Evolutionary conservation across 176 grass and related monocot species (phyloP).

Genomic region (Juncus effusus): DNA sequence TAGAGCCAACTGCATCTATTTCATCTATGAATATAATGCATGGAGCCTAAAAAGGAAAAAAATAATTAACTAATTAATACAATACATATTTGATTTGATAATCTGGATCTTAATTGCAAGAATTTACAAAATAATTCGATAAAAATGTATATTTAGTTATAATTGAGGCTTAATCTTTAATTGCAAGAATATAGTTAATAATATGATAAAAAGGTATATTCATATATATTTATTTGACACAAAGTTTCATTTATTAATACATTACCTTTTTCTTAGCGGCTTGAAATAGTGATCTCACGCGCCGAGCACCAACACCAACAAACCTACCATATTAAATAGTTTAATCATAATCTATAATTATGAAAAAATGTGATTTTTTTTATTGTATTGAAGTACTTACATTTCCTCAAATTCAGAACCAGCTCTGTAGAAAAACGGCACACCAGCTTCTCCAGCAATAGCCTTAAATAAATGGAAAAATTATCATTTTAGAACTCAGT

Average conservation of each 20-base stretch:
- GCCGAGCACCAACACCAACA: conserved; percentile 96
- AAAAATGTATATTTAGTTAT: too few species aligned
- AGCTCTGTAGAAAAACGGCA: conserved; percentile 98
- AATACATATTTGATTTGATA: too few species aligned
- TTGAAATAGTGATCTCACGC: conserved; percentile 96
- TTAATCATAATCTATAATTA: too few species aligned
- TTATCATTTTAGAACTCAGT: conserved; percentile 11
- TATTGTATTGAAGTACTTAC: conserved; percentile 46
- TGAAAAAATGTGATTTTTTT: too few species aligned
- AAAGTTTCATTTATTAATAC: conserved; percentile 5
- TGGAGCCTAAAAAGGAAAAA: conserved; percentile 56
- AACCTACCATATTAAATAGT: conserved; percentile 57
- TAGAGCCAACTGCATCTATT: conserved; percentile 98
- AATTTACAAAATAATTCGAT: too few species aligned
- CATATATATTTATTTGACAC: background rate
- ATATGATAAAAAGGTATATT: conserved; percentile 1
- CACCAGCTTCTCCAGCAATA: conserved; percentile 98
- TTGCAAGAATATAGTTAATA: background rate
- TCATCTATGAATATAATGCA: conserved; percentile 99
- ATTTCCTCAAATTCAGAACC: conserved; percentile 99
- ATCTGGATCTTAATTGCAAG: too few species aligned
- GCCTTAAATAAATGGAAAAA: conserved; percentile 48
- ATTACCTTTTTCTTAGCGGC: conserved; percentile 95
- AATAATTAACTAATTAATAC: background rate
- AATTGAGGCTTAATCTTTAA: too few species aligned